Evolutionary conservation across 2,329 filamentous ascomycete genomes (phyloP).

Genomic region (Fusarium gaditjirri): DNA sequence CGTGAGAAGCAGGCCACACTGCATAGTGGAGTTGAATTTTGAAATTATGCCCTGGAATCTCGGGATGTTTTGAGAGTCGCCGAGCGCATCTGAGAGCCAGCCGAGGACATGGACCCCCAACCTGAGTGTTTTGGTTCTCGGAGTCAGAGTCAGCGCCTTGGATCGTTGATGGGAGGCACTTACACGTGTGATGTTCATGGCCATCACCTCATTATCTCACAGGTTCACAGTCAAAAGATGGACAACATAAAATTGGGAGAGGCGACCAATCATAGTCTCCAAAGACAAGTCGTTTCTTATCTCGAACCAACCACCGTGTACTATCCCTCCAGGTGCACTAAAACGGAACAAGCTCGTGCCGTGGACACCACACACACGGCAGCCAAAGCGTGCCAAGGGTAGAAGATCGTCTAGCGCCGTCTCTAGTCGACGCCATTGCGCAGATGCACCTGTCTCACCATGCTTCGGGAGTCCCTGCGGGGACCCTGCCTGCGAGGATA

Average conservation of each 20-base stretch:
- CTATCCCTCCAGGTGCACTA: conserved; percentile 34
- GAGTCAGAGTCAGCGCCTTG: conserved; percentile 10
- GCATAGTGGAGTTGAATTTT: conserved; percentile 20
- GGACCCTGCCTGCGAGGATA: conserved; percentile 26
- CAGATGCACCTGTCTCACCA: conserved; percentile 43
- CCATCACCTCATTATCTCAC: conserved; percentile 42
- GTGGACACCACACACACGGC: conserved; percentile 34
- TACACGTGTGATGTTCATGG: conserved; percentile 27
- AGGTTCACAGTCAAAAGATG: conserved; percentile 49
- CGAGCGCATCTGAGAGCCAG: conserved; percentile 32
- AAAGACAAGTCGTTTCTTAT: conserved; percentile 51
- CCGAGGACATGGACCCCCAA: conserved; percentile 20
- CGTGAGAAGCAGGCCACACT: conserved; percentile 39
- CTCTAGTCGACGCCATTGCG: conserved; percentile 39
- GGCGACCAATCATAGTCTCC: conserved; percentile 52
- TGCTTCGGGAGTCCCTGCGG: conserved; percentile 43
- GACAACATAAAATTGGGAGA: conserved; percentile 55
- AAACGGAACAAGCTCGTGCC: conserved; percentile 45
- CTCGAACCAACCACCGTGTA: conserved; percentile 52
- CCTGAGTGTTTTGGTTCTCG: neutral
- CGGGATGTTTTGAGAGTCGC: conserved; percentile 32
- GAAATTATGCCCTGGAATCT: conserved; percentile 20
- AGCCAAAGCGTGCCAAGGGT: conserved; percentile 31
- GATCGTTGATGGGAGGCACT: conserved; percentile 21
- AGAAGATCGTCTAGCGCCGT: conserved; percentile 38